Base-by-base conservation (phyloP, 345 rosid genomes). In the Mercurialis annua region DNA sequence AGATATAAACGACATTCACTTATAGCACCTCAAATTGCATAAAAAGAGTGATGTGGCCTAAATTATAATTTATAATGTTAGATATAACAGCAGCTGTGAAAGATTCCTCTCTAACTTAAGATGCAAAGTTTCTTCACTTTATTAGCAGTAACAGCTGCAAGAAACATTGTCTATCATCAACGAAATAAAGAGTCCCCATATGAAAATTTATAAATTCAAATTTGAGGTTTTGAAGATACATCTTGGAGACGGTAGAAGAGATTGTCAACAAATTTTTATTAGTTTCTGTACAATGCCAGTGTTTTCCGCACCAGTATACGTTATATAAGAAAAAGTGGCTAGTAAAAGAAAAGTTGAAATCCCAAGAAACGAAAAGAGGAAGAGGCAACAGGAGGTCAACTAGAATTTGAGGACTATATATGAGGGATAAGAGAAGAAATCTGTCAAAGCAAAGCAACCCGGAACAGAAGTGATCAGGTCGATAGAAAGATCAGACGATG, bases 231-330 rank as follows among this genome's bases (percentile, higher is more conserved):
- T 43, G 36, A 62, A 50, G 12, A 20, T 21, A 38, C 53, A 42
- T 54, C 58, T 65, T 18, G 44, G 76, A 68, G 68, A 65, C 61
- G 65, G 21, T 42, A 48, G 42, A 51, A 42, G 42, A 59, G 58
- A 64, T 26, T 42, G 50, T 56, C 56, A 49, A 53, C 52, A 47
- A n/a, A n/a, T n/a, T n/a, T n/a, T n/a, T n/a, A n/a, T n/a, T 12
- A 27, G 7, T 59, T 47, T 54, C 62, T 26, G 26, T 16, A 62
- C 42, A 46, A 43, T 53, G 53, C 20, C 27, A 54, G 38, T 31
- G 29, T 44, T 40, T 52, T 42, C 54, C 56, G 29, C 49, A 40
- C 9, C 26, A 5, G 29, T 61, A 47, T 15, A 16, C 30, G 26
- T 43, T 46, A 61, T 10, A 49, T 48, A 27, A 14, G 62, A 30